A percentile compares a stretch with the other conserved stretches of the same genome.
Evolutionary conservation across 1,284 basidiomycete species (phyloP).

Genomic region (Ceratobasidium sp.): DNA sequence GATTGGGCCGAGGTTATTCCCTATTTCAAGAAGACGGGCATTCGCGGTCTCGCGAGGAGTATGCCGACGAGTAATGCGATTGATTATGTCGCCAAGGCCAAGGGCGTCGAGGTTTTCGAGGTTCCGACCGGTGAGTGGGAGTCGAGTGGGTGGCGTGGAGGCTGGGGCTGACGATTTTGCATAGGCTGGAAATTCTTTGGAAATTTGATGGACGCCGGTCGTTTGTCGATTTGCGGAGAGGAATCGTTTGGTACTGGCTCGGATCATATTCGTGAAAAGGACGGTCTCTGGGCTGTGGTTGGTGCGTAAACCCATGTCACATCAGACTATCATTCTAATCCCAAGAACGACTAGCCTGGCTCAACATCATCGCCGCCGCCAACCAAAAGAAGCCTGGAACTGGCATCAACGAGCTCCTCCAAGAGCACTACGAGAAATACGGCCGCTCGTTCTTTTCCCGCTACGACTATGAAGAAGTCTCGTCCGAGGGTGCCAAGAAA

Average conservation of each 20-base stretch:
- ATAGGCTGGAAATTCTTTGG: constrained; percentile 99
- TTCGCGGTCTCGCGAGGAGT: constrained; percentile 93
- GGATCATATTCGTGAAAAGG: constrained; percentile 99
- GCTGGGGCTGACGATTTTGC: too few relatives aligned
- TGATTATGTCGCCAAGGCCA: constrained; percentile 94
- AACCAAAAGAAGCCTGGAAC: constrained; percentile 80
- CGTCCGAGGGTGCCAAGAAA: constrained; percentile 86
- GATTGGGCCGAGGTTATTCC: constrained; percentile 96
- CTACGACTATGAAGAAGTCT: constrained; percentile 99
- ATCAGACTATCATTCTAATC: too few relatives aligned
- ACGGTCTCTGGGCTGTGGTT: constrained; percentile 96
- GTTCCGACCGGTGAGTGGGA: constrained; percentile 84
- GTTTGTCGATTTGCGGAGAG: constrained; percentile 97
- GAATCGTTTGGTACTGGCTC: constrained; percentile 99
- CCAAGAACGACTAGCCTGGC: constrained; percentile 85
- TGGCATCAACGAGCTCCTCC: constrained; percentile 89
- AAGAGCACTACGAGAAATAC: constrained; percentile 89
- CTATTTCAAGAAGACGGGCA: constrained; percentile 90
- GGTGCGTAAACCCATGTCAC: constrained; percentile 62
- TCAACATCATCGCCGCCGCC: constrained; percentile 94
- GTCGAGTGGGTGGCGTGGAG: constrained; percentile 20
- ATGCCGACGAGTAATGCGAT: constrained; percentile 99
- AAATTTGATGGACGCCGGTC: constrained; percentile 98
- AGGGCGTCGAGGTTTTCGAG: constrained; percentile 93
- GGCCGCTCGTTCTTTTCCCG: constrained; percentile 98